A percentile compares a stretch with the other conserved stretches of the same genome.
Conservation (phyloP, 2,329 filamentous ascomycete species). For the Aspergillaceae sp. region DNA sequence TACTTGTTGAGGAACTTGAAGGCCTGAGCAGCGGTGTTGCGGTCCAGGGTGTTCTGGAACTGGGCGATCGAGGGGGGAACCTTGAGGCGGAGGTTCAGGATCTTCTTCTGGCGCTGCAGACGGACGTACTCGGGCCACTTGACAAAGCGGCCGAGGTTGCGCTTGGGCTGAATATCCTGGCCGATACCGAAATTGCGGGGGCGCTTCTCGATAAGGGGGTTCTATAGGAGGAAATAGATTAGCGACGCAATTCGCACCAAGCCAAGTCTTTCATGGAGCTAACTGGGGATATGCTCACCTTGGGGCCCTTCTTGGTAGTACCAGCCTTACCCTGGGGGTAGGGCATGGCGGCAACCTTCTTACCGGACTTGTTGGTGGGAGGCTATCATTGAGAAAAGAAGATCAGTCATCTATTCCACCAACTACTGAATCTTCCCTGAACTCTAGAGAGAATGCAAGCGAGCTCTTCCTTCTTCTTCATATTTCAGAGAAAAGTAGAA, state of each 20-base stretch:
- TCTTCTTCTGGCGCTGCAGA: slow-evolving; percentile 90
- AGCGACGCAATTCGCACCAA: background rate
- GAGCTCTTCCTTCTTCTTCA: slow-evolving; percentile 28
- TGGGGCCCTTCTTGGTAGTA: slow-evolving; percentile 80
- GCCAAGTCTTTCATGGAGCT: too few relatives aligned
- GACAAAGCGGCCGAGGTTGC: slow-evolving; percentile 96
- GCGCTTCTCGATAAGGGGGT: slow-evolving; percentile 98
- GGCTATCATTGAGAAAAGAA: slow-evolving; percentile 99
- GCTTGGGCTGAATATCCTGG: slow-evolving; percentile 94
- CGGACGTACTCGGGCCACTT: slow-evolving; percentile 99
- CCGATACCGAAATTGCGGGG: slow-evolving; percentile 96
- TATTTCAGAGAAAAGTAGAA: slow-evolving; percentile 21
- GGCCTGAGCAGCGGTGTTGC: slow-evolving; percentile 89
- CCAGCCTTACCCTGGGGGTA: slow-evolving; percentile 91
- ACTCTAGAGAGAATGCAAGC: slow-evolving; percentile 71
- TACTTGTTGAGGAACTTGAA: slow-evolving; percentile 99
- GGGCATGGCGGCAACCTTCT: slow-evolving; percentile 95
- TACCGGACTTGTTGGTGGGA: slow-evolving; percentile 70
- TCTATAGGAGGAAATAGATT: slow-evolving; percentile 46
- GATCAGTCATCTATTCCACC: slow-evolving; percentile 74
- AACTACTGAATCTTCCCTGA: slow-evolving; percentile 68
- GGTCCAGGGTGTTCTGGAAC: slow-evolving; percentile 95
- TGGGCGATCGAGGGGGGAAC: slow-evolving; percentile 94
- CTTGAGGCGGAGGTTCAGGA: slow-evolving; percentile 97
- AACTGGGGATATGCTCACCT: slow-evolving; percentile 57